These are phyloP conservation scores for Fremontodendron californicum DNA, from an alignment of 345 rosid species.

Conservation along the genomic window DNA sequence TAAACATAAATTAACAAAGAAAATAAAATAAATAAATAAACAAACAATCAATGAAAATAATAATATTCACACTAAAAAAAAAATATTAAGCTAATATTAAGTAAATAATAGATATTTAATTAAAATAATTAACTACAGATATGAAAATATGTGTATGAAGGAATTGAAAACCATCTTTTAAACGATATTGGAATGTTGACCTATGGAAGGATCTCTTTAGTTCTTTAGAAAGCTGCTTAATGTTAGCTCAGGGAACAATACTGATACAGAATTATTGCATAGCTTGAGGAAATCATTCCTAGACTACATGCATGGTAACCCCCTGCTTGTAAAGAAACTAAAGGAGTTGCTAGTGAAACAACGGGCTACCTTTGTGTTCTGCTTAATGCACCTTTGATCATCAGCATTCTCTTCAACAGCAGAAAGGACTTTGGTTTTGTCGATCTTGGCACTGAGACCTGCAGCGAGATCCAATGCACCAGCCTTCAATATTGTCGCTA, in stretches of 20 bases:
- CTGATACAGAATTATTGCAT: conserved; percentile 44
- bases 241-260: conserved; percentile 28
- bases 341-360: conserved; percentile 71
- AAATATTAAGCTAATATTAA: too few relatives aligned
- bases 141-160: too few relatives aligned
- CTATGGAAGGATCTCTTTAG: conserved; percentile 76
- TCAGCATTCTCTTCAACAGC: conserved; percentile 55
- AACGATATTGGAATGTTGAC: conserved; percentile 81
- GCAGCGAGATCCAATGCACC: conserved; percentile 84
- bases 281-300: conserved; percentile 58
- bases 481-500: conserved; percentile 43
- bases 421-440: conserved; percentile 65
- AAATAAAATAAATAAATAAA: too few relatives aligned
- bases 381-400: conserved; percentile 20
- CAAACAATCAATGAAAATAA: too few relatives aligned
- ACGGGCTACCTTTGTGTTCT: conserved; percentile 63
- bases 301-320: conserved; percentile 50
- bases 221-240: conserved; percentile 69
- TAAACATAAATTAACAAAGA: too few relatives aligned
- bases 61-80: too few relatives aligned
- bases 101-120: too few relatives aligned
- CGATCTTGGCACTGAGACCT: conserved; percentile 82
- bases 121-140: too few relatives aligned
- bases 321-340: conserved; percentile 58
- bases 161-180: too few relatives aligned